Evolutionary conservation across 2,329 filamentous ascomycete genomes (phyloP), one percentile per base, ranked within the genome.

Genomic region (Dactylonectria macrodidyma): DNA sequence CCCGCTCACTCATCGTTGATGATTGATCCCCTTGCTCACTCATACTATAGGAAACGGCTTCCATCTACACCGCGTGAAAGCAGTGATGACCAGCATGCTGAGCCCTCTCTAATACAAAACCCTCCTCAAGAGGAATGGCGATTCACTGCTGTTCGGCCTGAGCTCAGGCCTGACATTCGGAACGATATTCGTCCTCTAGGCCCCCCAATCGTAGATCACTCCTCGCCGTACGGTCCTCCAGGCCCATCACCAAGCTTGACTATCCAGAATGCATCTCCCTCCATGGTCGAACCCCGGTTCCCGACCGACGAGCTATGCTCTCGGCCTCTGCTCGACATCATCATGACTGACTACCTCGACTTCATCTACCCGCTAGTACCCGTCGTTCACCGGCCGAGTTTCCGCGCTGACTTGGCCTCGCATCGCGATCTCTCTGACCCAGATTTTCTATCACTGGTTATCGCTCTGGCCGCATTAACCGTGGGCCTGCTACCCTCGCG

Each of bases 281-380:
- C 56, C 22, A 36, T 60, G 47, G 11, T 36, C 16, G 19, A 54
- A 11, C 16, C 38, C n/a, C 14, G 59, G 14, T 41, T 71, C 12
- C 73, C 70, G 3, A 77, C 75, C 7, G 75, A 77, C 7, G 75
- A 77, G 54, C 62, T 77, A 4, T 77, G 75, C 36, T 74, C 75
- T 2, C 69, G 75, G 6, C 47, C 55, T 3, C 60, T 76, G 8
- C 61, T 78, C 41, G 63, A 69, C 36, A 60, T 60, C 22, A 68
- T 78, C 48, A 69, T 78, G 57, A 63, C 67, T 7, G 74, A 75
- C 58, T 77, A 75, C 54, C 66, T 75, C 7, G 74, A 77, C 34
- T 71, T 75, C 9, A 56, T 77, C 66, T 75, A 77, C 59, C 73
- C 75, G 0, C 64, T 77, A 5, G 66, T 76, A 2, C 75, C 75